Evolutionary conservation across 164 flowering plant species (phyloP).

Genomic region (Magnolia sinica): DNA sequence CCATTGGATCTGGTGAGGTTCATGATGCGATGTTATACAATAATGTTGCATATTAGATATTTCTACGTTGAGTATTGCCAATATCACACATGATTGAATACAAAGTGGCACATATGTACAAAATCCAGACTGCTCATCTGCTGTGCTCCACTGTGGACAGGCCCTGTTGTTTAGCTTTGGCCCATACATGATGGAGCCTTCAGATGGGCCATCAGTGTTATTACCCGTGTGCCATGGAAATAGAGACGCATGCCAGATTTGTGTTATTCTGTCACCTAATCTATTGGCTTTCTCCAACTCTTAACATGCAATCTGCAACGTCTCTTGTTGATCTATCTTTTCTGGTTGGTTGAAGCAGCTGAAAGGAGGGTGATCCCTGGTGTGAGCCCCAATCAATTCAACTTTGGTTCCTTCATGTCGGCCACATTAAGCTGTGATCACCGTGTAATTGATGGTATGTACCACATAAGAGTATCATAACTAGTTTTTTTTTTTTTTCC

Average conservation of each 20-base stretch:
- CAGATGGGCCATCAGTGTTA: too few relatives aligned
- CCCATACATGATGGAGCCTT: too few relatives aligned
- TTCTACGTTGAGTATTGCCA: neutral
- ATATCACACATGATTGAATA: neutral
- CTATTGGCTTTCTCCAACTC: too few relatives aligned
- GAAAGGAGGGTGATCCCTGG: constrained; percentile 76
- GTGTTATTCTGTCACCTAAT: too few relatives aligned
- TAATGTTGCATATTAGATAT: neutral
- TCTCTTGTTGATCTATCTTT: too few relatives aligned
- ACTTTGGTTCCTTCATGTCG: constrained; percentile 85
- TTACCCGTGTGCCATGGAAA: too few relatives aligned
- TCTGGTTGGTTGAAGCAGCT: constrained; percentile 22
- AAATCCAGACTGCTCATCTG: too few relatives aligned
- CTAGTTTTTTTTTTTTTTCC: neutral
- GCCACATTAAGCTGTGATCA: constrained; percentile 96
- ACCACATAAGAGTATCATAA: neutral
- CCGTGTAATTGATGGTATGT: constrained; percentile 91
- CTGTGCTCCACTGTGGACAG: too few relatives aligned
- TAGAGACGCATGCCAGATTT: too few relatives aligned
- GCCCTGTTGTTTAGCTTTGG: too few relatives aligned
- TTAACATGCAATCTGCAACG: too few relatives aligned
- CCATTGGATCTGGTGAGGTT: constrained; percentile 86
- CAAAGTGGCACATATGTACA: neutral
- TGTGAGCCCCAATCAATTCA: constrained; percentile 47
- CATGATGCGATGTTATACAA: neutral